phyloP scores from a whole-genome alignment of 2,329 filamentous ascomycete genomes.

The Ophiocordyceps robertsii region DNA sequence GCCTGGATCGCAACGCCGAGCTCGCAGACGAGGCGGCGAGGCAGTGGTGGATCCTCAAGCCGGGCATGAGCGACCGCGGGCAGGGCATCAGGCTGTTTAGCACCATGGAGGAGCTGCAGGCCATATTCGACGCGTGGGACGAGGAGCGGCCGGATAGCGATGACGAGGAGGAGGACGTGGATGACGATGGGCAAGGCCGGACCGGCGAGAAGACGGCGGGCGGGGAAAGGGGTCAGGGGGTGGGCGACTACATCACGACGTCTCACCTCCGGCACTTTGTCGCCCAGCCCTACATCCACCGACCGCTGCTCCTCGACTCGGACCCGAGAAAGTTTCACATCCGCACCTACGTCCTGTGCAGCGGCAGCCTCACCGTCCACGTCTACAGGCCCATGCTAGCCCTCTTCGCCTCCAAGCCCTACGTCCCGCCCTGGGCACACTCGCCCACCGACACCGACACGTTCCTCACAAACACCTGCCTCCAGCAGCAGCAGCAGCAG shows the following conservation, averaged over 20 bases:
- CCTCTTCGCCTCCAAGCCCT: constrained; percentile 69
- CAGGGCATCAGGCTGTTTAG: constrained; percentile 87
- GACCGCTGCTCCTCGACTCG: constrained; percentile 56
- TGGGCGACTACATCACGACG: constrained; percentile 53
- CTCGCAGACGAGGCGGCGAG: constrained; percentile 16
- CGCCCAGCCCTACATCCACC: constrained; percentile 87
- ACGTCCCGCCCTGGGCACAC: constrained; percentile 48
- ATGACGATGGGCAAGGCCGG: constrained; percentile 17
- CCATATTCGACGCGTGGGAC: constrained; percentile 89
- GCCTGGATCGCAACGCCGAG: constrained; percentile 51
- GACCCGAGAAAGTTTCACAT: constrained; percentile 83
- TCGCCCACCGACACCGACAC: constrained; percentile 42
- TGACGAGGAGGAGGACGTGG: constrained; percentile 44
- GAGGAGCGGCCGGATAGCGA: constrained; percentile 50
- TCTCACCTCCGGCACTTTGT: constrained; percentile 93
- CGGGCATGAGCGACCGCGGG: constrained; percentile 91
- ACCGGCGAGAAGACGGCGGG: constrained; percentile 9
- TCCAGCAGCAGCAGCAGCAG: constrained; percentile 41
- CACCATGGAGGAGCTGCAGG: constrained; percentile 68
- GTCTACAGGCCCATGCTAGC: constrained; percentile 88
- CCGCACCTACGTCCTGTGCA: constrained; percentile 75
- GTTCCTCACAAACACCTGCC: constrained; percentile 91
- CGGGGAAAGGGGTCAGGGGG: constrained; percentile 15
- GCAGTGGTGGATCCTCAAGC: constrained; percentile 98
- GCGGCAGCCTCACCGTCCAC: constrained; percentile 66